Base-by-base conservation (phyloP, 1,139 yeast species). In the Diutina sp. region DNA sequence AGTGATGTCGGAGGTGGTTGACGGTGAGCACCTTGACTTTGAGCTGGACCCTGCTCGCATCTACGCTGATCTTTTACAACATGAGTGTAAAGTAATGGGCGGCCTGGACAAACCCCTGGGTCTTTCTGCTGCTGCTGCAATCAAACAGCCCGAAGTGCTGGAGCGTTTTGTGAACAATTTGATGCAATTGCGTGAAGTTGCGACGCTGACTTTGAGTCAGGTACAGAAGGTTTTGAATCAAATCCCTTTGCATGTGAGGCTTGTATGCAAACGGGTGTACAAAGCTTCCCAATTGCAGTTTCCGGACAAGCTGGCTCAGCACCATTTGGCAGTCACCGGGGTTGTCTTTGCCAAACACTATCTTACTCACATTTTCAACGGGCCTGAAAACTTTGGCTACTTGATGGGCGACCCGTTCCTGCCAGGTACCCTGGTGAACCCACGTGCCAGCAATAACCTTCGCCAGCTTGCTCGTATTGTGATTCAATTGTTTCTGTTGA, bases 21-120 rank as follows among this genome's bases (percentile, higher is more conserved):
- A 82, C 18, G 73, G 80, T 58, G 85, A 82, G 30, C 83, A 80
- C 51, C 64, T 81, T 11, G 83, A 82, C 59, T 81, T 90, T 63
- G 97, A 91, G 65, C 84, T 93, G 58, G 89, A 91, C 65, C 98
- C 99, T 1, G 68, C 80, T 7, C 70, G 73, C n/a, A 83, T 87
- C 46, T 84, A 85, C 66, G 70, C 73, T 32, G 66, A 67, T 2
- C 61, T 83, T 25, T 71, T 79, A 16, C 76, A 76, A 30, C 73
- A 69, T 55, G 87, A 83, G 57, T 76, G 79, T 61, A 70, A 73
- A 57, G 64, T 80, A 60, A 68, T 74, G 60, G 76, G 80, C 64
- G 60, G 65, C 32, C 74, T 77, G 52, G 54, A 55, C 25, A 59
- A 68, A 51, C 63, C 62, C n/a, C 60, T 59, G 11, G 64, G 62